Conservation (phyloP, 805 yeast species). For the Yarrowia porcina region DNA sequence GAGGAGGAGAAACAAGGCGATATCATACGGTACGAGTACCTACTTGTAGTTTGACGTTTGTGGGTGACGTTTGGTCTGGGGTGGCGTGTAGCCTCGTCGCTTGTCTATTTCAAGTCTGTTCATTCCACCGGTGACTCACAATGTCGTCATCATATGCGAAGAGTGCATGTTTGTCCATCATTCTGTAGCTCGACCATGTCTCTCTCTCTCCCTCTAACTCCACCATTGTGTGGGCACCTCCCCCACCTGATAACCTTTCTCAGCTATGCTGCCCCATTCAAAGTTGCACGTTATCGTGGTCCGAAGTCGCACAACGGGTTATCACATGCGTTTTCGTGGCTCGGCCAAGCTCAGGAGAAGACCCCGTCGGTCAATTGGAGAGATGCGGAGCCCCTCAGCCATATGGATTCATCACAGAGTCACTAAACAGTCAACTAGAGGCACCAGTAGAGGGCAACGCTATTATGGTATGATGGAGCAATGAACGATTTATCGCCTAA, state of each 20-base stretch:
- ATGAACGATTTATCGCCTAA: neutral
- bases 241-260: conserved; percentile 17
- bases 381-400: neutral
- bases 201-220: neutral
- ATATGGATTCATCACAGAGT: no score
- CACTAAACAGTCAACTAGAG: no score
- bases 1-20: neutral
- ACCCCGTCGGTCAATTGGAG: neutral
- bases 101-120: neutral
- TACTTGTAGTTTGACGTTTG: neutral
- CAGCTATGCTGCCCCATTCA: conserved; percentile 8
- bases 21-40: no score
- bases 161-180: conserved; percentile 10
- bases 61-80: neutral
- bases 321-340: conserved; percentile 14
- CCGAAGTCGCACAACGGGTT: conserved; percentile 1
- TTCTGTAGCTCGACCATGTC: neutral
- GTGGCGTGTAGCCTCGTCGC: neutral
- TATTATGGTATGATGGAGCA: conserved; percentile 9
- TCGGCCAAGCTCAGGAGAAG: neutral
- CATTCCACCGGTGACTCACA: neutral
- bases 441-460: neutral
- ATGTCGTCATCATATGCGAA: conserved; percentile 11
- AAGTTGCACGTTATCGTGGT: conserved; percentile 21
- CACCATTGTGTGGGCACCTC: neutral